Conservation (phyloP, 495 filamentous ascomycete genomes). For the Penicillium desertorum region DNA sequence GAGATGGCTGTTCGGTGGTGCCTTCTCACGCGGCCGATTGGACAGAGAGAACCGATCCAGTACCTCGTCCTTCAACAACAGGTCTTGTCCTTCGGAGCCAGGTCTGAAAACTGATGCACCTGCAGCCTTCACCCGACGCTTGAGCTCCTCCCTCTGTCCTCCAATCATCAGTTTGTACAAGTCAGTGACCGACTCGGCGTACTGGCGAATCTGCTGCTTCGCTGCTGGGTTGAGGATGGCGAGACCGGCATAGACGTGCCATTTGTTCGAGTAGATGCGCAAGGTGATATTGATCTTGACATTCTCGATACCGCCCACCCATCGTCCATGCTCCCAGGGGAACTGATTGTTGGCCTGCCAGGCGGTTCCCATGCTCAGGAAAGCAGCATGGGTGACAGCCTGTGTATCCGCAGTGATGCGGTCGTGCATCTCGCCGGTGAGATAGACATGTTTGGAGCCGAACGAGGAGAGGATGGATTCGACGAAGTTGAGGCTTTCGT, state of each 20-base stretch:
- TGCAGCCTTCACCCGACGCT: constrained; percentile 71
- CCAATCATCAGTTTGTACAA: constrained; percentile 95
- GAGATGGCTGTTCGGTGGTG: constrained; percentile 86
- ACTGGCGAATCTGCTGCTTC: constrained; percentile 88
- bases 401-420: constrained; percentile 98
- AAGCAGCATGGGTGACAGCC: constrained; percentile 95
- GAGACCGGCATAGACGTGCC: constrained; percentile 97
- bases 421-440: constrained; percentile 85
- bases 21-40: constrained; percentile 56
- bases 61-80: constrained; percentile 77
- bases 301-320: constrained; percentile 96
- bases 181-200: constrained; percentile 88
- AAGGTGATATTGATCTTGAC: constrained; percentile 98
- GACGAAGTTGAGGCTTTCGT: constrained; percentile 73
- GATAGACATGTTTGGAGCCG: constrained; percentile 75
- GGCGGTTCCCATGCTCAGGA: constrained; percentile 94
- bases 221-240: constrained; percentile 94
- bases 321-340: constrained; percentile 91
- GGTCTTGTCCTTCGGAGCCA: constrained; percentile 55
- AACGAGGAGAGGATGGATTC: constrained; percentile 79
- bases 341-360: constrained; percentile 93
- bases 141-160: constrained; percentile 77
- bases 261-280: constrained; percentile 96
- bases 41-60: constrained; percentile 84
- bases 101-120: constrained; percentile 75